A percentile compares a stretch with the other conserved stretches of the same genome.
These are phyloP conservation scores for Myriosclerotinia curreyana DNA, from an alignment of 2,329 filamentous ascomycete genomes.

Conservation along the genomic window DNA sequence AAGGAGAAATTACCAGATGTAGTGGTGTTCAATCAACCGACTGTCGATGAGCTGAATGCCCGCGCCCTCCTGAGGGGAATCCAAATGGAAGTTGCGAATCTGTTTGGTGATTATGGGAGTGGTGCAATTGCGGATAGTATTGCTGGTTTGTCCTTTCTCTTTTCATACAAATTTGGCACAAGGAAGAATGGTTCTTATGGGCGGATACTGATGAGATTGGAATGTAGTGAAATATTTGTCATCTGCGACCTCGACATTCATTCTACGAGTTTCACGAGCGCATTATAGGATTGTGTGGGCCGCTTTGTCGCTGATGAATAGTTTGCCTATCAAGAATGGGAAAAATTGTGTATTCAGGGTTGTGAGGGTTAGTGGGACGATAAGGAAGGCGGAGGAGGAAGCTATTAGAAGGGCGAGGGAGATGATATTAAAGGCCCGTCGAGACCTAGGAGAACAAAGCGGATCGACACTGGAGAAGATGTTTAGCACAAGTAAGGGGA, in stretches of 20 bases:
- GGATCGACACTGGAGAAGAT: slow-evolving; percentile 43
- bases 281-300: slow-evolving; percentile 90
- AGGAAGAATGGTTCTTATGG: neutral
- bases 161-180: neutral
- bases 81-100: slow-evolving; percentile 62
- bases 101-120: slow-evolving; percentile 88
- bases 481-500: slow-evolving; percentile 38
- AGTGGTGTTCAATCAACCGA: slow-evolving; percentile 76
- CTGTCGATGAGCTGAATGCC: slow-evolving; percentile 65
- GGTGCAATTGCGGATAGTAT: slow-evolving; percentile 69
- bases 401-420: slow-evolving; percentile 74
- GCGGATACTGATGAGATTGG: slow-evolving; percentile 9
- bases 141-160: slow-evolving; percentile 51
- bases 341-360: slow-evolving; percentile 77
- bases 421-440: slow-evolving; percentile 64
- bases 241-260: slow-evolving; percentile 88
- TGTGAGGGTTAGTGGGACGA: slow-evolving; percentile 85
- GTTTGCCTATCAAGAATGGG: slow-evolving; percentile 56
- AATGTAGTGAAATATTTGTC: slow-evolving; percentile 84
- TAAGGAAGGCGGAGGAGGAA: slow-evolving; percentile 87
- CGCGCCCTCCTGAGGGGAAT: slow-evolving; percentile 66
- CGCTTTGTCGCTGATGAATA: slow-evolving; percentile 75
- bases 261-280: slow-evolving; percentile 76
- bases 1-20: slow-evolving; percentile 51
- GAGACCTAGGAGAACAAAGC: slow-evolving; percentile 46